Evolutionary conservation across 345 rosid species (phyloP).

Genomic region (Eucalyptus marginata): DNA sequence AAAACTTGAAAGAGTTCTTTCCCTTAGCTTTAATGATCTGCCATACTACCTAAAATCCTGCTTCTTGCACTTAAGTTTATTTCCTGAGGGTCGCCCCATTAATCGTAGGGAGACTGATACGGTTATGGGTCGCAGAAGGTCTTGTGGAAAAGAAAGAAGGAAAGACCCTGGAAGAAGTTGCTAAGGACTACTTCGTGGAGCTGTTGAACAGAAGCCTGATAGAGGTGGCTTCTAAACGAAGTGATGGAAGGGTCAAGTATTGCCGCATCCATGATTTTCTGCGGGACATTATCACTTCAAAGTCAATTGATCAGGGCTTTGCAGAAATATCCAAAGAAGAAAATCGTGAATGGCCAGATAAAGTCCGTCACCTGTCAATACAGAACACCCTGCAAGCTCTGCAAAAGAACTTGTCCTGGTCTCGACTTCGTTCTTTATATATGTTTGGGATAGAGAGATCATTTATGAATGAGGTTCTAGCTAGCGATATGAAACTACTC

Average conservation of each 20-base stretch:
- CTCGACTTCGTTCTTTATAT: constrained; percentile 23
- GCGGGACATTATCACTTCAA: constrained; percentile 13
- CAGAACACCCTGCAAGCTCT: constrained; percentile 3
- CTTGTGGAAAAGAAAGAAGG: constrained; percentile 24
- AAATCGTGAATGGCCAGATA: constrained; percentile 5
- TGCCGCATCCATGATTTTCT: constrained; percentile 28
- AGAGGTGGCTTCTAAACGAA: constrained; percentile 6
- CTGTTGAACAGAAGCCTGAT: constrained; percentile 28
- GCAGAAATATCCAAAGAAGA: constrained; percentile 5
- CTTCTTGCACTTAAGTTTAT: constrained; percentile 25
- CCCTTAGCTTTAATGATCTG: constrained; percentile 29
- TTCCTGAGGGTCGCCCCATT: constrained; percentile 19
- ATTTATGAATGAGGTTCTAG: background rate
- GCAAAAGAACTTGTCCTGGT: background rate
- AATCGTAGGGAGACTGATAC: constrained; percentile 8
- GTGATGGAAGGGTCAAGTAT: constrained; percentile 17
- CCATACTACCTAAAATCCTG: constrained; percentile 32
- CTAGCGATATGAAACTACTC: constrained; percentile 8
- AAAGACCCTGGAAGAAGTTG: constrained; percentile 27
- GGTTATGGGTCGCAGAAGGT: constrained; percentile 35
- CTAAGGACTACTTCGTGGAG: constrained; percentile 24
- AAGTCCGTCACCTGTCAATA: constrained; percentile 28
- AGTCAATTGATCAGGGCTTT: constrained; percentile 28
- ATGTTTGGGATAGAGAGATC: constrained; percentile 10
- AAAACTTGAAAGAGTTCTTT: constrained; percentile 14